phyloP scores from a whole-genome alignment of 2,329 filamentous ascomycete genomes.

The Thelonectria discophora region DNA sequence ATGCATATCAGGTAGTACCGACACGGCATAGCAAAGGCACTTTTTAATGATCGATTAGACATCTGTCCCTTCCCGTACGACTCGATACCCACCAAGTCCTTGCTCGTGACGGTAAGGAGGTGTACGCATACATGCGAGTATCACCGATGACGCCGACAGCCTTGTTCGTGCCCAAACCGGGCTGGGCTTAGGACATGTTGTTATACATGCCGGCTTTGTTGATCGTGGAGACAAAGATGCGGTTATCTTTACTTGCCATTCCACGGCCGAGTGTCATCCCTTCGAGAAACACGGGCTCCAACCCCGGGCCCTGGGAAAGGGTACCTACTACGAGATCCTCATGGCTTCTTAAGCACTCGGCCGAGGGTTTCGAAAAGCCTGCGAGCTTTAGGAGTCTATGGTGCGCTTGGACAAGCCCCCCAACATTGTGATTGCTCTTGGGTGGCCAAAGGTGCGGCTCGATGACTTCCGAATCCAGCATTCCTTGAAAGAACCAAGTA shows the following conservation, averaged over 20 bases:
- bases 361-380: slow-evolving; percentile 49
- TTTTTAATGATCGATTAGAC: too few relatives aligned
- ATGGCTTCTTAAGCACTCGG: neutral
- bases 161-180: slow-evolving; percentile 54
- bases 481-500: slow-evolving; percentile 88
- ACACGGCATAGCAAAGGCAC: neutral
- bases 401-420: slow-evolving; percentile 26
- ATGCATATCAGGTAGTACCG: too few relatives aligned
- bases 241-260: slow-evolving; percentile 79
- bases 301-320: slow-evolving; percentile 13
- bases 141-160: slow-evolving; percentile 24
- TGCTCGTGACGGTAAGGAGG: neutral
- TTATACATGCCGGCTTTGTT: slow-evolving; percentile 75
- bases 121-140: slow-evolving; percentile 30
- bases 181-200: slow-evolving; percentile 62
- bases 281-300: slow-evolving; percentile 60
- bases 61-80: too few relatives aligned
- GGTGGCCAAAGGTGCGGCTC: slow-evolving; percentile 51
- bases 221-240: slow-evolving; percentile 83
- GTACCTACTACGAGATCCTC: slow-evolving; percentile 42
- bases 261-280: slow-evolving; percentile 82
- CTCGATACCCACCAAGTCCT: slow-evolving; percentile 8
- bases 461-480: slow-evolving; percentile 43
- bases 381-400: slow-evolving; percentile 52
- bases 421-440: slow-evolving; percentile 46